These are phyloP conservation scores for Alternaria triticina DNA, from an alignment of 2,329 filamentous ascomycete genomes.

Conservation along the genomic window DNA sequence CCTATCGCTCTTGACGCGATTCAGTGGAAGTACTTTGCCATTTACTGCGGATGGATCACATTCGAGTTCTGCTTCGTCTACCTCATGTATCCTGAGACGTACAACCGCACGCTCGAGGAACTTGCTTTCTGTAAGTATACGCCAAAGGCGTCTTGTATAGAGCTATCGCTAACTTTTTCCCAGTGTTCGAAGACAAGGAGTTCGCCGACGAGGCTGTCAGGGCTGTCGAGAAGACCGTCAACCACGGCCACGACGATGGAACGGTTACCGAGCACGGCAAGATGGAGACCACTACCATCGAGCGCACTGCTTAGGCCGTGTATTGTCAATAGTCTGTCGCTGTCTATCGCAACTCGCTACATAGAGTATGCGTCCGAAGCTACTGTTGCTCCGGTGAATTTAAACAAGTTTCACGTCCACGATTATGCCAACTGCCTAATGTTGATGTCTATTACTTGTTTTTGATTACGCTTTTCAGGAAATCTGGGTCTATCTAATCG, in stretches of 20 bases:
- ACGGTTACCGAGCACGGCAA: background rate
- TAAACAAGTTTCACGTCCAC: background rate
- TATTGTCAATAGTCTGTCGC: background rate
- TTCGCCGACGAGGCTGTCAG: conserved; percentile 40
- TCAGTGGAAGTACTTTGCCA: conserved; percentile 61
- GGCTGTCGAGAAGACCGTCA: conserved; percentile 45
- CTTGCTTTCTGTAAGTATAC: conserved; percentile 56
- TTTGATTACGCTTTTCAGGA: background rate
- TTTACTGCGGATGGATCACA: conserved; percentile 63
- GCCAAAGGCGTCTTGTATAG: accelerated
- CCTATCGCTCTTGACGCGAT: conserved; percentile 65
- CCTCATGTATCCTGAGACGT: conserved; percentile 68
- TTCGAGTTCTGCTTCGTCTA: conserved; percentile 62
- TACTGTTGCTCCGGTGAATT: background rate
- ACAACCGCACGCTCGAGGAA: conserved; percentile 63
- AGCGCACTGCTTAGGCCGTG: conserved; percentile 21
- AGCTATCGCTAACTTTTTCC: conserved; percentile 9
- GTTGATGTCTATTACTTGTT: background rate
- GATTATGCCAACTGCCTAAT: background rate
- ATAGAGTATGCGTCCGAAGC: background rate
- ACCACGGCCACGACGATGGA: conserved; percentile 23
- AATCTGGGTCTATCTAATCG: background rate
- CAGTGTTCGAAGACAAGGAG: conserved; percentile 47
- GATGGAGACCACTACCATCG: conserved; percentile 8
- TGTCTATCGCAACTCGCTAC: background rate